Base-by-base conservation (phyloP, 495 filamentous ascomycete genomes). In the Talaromyces proteolyticus region DNA sequence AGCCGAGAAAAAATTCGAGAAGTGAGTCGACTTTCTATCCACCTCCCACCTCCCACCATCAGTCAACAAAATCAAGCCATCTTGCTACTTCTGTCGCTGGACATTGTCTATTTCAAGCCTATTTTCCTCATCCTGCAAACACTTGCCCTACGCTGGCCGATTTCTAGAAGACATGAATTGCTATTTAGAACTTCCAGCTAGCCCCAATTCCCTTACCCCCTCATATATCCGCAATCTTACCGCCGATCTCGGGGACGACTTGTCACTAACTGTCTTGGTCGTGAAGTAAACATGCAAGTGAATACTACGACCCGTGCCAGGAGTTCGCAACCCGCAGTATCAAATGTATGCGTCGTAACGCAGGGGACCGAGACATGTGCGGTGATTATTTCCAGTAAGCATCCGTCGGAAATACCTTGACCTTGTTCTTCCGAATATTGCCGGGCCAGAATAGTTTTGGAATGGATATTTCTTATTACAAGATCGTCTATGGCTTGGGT, bases 301-400 rank as follows among this genome's bases (percentile, higher is more conserved):
- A 95, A 64, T 96, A 84, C 68, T 88, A 89, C 59, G 92, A 97
- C 59, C 92, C 92, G 12, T 97, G 92, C 63, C 91, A 96, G 62
- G 89, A 94, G 49, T 91, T 88, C n/a, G 92, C 93, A n/a, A 67
- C 81, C 42, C 75, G 80, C 52, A 95, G 89, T 65, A 79, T 95
- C 11, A 82, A 78, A 59, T 97, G 92, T 68, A 74, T 97, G 65
- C 82, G 88, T 56, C 81, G 92, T 19, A 97, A 97, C 68, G 82
- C 70, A 2, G 89, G 81, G 17, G 89, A 96, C 63, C 78, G 82
- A 47, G 76, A 85, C n/a, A 84, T 96, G 80, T 97, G 92, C 60
- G 68, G 69, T 44, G 93, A 96, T 64, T 97, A 93, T 64, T 97
- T 97, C 60, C 87, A 95, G 91, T 96, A 55, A 70, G 83, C 42